phyloP scores from a whole-genome alignment of 305 asterid genomes.

The Fraxinus albicans region DNA sequence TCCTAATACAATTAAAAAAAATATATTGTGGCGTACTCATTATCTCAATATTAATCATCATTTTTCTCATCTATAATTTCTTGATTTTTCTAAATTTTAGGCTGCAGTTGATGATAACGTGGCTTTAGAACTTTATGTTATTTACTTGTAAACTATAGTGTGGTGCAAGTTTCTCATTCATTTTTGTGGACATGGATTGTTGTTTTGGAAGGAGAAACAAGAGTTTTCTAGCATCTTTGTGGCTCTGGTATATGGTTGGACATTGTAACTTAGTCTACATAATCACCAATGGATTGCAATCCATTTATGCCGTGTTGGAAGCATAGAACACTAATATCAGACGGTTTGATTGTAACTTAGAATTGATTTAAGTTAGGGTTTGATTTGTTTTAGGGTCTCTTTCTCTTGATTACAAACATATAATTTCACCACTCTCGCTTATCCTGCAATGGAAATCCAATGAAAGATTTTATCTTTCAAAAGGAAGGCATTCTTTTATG shows the following conservation, averaged over 20 bases:
- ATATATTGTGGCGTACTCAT: too few relatives aligned
- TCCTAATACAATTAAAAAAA: too few relatives aligned
- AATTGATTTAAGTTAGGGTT: too few relatives aligned
- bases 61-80: background rate
- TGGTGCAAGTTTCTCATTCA: background rate
- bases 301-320: background rate
- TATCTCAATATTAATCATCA: too few relatives aligned
- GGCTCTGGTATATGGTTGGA: background rate
- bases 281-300: background rate
- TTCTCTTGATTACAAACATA: background rate
- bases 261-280: background rate
- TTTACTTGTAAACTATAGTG: background rate
- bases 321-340: background rate
- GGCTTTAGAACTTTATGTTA: background rate
- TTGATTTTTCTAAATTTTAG: background rate
- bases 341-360: too few relatives aligned
- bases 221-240: background rate
- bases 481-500: background rate
- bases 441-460: background rate
- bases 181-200: background rate
- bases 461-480: background rate
- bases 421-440: background rate
- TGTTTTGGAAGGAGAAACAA: background rate
- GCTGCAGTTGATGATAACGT: background rate
- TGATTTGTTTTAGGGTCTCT: background rate